These are phyloP conservation scores for Centrapalus pauciflorus DNA, from an alignment of 129 eudicot genomes.

Conservation along the genomic window DNA sequence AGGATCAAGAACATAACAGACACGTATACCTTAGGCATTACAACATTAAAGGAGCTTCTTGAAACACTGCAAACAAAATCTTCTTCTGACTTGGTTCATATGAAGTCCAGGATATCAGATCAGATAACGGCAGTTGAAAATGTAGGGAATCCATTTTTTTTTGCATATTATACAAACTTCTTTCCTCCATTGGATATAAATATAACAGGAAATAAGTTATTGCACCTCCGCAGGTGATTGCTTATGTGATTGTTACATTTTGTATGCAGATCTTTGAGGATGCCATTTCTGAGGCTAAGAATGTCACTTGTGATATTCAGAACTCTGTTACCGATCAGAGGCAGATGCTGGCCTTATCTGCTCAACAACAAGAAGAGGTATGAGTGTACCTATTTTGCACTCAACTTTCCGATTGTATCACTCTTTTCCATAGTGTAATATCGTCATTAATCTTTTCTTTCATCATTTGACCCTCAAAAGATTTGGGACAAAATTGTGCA, in stretches of 20 bases:
- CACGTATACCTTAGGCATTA: conserved; percentile 48
- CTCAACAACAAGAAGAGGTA: conserved; percentile 83
- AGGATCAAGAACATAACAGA: conserved; percentile 54
- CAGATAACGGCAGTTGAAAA: conserved; percentile 60
- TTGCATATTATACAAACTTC: not conserved
- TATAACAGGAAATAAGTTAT: not conserved
- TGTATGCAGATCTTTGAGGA: conserved; percentile 52
- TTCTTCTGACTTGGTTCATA: conserved; percentile 54
- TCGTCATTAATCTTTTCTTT: not conserved
- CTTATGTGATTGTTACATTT: conserved; percentile 8
- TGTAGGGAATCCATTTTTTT: conserved; percentile 29
- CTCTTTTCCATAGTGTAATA: not conserved
- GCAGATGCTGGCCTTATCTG: conserved; percentile 53
- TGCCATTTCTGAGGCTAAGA: conserved; percentile 60
- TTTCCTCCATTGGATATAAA: not conserved
- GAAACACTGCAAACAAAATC: conserved; percentile 45
- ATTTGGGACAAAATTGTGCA: too few relatives aligned
- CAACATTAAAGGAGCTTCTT: conserved; percentile 44
- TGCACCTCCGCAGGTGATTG: not conserved
- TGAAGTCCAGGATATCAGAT: conserved; percentile 38
- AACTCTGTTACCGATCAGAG: conserved; percentile 56
- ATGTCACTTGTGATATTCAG: conserved; percentile 48
- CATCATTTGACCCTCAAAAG: not conserved
- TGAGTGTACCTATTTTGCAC: not conserved
- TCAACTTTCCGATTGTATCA: not conserved